These are phyloP conservation scores for Trichoderma harzianum DNA, from an alignment of 2,329 filamentous ascomycete species.

Conservation along the genomic window DNA sequence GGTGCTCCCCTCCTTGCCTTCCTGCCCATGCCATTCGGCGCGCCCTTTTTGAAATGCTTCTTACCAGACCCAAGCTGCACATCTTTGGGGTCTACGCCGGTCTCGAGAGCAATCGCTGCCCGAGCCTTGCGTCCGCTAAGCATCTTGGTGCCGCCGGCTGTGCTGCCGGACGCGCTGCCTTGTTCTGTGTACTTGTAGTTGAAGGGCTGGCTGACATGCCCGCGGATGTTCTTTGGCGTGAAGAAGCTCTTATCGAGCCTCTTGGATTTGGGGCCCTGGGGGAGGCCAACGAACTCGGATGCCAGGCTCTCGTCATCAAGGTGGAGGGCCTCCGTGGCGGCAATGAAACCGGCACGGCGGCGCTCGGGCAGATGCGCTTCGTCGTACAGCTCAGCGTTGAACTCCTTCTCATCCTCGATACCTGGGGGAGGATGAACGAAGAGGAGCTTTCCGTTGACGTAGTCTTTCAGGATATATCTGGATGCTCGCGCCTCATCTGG, in stretches of 20 bases:
- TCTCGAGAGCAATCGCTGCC: constrained; percentile 77
- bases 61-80: constrained; percentile 65
- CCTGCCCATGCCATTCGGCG: constrained; percentile 56
- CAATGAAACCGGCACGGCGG: constrained; percentile 63
- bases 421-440: constrained; percentile 84
- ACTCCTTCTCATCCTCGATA: constrained; percentile 67
- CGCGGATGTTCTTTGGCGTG: constrained; percentile 58
- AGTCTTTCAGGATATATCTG: constrained; percentile 89
- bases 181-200: constrained; percentile 86
- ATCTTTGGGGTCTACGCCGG: constrained; percentile 78
- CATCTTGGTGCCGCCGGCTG: constrained; percentile 49
- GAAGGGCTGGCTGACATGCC: constrained; percentile 76
- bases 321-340: constrained; percentile 46
- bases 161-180: constrained; percentile 57
- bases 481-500: constrained; percentile 92
- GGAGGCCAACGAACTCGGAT: constrained; percentile 49
- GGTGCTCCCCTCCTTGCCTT: constrained; percentile 28
- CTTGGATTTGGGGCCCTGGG: constrained; percentile 68
- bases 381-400: constrained; percentile 90
- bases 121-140: constrained; percentile 80
- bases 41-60: constrained; percentile 90
- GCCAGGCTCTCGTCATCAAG: constrained; percentile 33
- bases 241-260: constrained; percentile 91
- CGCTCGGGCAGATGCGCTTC: constrained; percentile 76
- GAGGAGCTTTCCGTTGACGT: constrained; percentile 91